Percentiles rank a stretch among this genome's conserved stretches.
phyloP scores from a whole-genome alignment of 177 flowering plant species.

The Vitis hybrid region DNA sequence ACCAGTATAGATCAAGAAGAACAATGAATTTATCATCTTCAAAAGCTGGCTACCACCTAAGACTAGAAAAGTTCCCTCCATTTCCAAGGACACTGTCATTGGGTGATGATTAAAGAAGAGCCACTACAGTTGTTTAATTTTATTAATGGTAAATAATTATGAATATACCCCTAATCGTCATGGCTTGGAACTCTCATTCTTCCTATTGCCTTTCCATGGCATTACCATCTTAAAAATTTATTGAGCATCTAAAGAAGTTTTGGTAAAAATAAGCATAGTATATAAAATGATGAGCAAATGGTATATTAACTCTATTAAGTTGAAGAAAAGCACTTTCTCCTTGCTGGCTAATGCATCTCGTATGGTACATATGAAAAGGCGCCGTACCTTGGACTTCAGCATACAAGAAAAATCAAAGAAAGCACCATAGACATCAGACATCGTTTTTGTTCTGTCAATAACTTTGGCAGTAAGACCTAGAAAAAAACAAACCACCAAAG shows the following conservation, averaged over 20 bases:
- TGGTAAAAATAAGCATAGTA: not conserved
- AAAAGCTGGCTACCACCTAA: not conserved
- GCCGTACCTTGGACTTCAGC: constrained; percentile 76
- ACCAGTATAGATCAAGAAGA: not conserved
- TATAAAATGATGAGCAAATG: no score
- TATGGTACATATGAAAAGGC: no score
- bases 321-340: not conserved
- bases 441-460: constrained; percentile 70
- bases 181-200: not conserved
- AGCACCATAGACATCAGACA: constrained; percentile 88
- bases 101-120: not conserved
- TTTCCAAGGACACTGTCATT: not conserved
- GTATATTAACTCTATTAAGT: no score
- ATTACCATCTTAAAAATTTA: not conserved
- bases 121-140: not conserved
- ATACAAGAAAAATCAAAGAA: constrained; percentile 78
- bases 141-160: not conserved
- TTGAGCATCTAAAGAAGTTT: not conserved
- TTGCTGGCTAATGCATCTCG: not conserved
- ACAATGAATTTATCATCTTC: not conserved
- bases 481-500: constrained; percentile 10
- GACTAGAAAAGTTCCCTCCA: not conserved
- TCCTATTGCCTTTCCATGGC: no score
- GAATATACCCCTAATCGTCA: not conserved
- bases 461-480: constrained; percentile 88